Evolutionary conservation across 192 early-diverging fungal genomes (phyloP), one percentile per base, ranked within the genome.

Genomic region (Helicostylum pulchrum): DNA sequence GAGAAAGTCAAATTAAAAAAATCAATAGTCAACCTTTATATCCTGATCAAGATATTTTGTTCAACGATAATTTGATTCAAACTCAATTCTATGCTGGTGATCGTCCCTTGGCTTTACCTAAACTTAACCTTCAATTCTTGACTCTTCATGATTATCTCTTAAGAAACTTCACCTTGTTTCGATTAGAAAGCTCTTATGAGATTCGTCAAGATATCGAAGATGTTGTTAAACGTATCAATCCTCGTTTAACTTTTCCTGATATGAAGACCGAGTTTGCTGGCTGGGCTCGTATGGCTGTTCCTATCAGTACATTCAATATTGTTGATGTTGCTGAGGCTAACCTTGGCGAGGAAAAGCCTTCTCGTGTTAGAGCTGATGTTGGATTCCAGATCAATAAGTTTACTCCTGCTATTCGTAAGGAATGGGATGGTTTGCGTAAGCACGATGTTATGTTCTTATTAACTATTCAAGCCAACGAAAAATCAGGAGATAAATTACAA

Each of bases 41-140:
- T 65, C 93, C 92, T 2, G 87, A 92, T 65, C 88, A 93, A 69
- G 65, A 75, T 7, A 78, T 81, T 7, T 62, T 98, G 20, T 92
- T 96, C 70, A 85, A 86, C 62, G 87, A 87, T 43, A 71, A 80
- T 0, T 67, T 89, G 1, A 76, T 83, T 14, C 88, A 92, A 62
- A 81, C 86, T 4, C 87, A 92, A 67, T 90, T 85, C 47, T 77
- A 81, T 61, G 74, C 73, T 12, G 74, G 74, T 19, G 79, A 80
- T 26, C 62, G 74, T n/a, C 83, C 83, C 12, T 64, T 87, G 14
- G 82, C 90, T 1, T 72, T 95, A 5, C 97, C 97, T 4, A 94
- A 95, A 69, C 81, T 99, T 19, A 90, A 90, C 54, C 77, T 99
- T 21, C 97, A 99, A 79, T 99, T 91, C 69, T 78, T 99, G 62